These are phyloP conservation scores for Emericellopsis terricola DNA, from an alignment of 495 filamentous ascomycete genomes.

Conservation along the genomic window DNA sequence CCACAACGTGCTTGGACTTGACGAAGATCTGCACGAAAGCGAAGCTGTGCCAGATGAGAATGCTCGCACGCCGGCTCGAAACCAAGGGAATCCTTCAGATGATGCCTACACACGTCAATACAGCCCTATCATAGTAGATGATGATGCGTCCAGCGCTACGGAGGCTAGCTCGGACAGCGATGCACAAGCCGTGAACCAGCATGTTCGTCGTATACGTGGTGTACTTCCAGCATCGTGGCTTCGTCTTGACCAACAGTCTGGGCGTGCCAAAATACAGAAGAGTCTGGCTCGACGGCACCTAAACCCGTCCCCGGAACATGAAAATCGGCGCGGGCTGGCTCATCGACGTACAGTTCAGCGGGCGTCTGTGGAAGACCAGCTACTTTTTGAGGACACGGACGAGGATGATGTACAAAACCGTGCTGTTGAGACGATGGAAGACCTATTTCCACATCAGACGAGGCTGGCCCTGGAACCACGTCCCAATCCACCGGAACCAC, in stretches of 20 bases:
- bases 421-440: constrained; percentile 2
- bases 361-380: constrained; percentile 5
- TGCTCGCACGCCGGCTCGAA: too few species aligned
- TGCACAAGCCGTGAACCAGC: constrained; percentile 21
- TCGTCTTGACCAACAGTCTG: constrained; percentile 40
- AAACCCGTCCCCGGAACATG: constrained; percentile 12
- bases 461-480: constrained; percentile 15
- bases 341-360: constrained; percentile 3
- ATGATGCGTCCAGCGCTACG: too few species aligned
- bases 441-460: constrained; percentile 5
- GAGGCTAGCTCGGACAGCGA: constrained; percentile 26
- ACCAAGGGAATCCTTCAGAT: too few species aligned
- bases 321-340: constrained; percentile 37
- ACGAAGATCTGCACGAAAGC: too few species aligned
- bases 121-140: too few species aligned
- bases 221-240: constrained; percentile 88
- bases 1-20: too few species aligned
- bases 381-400: constrained; percentile 29
- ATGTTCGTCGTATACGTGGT: constrained; percentile 46
- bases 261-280: constrained; percentile 8
- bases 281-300: constrained; percentile 19
- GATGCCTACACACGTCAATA: too few species aligned
- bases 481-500: too few species aligned
- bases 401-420: too few species aligned
- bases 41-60: too few species aligned